Conservation (phyloP, 495 filamentous ascomycete species). For the Aspergillus egyptiacus region DNA sequence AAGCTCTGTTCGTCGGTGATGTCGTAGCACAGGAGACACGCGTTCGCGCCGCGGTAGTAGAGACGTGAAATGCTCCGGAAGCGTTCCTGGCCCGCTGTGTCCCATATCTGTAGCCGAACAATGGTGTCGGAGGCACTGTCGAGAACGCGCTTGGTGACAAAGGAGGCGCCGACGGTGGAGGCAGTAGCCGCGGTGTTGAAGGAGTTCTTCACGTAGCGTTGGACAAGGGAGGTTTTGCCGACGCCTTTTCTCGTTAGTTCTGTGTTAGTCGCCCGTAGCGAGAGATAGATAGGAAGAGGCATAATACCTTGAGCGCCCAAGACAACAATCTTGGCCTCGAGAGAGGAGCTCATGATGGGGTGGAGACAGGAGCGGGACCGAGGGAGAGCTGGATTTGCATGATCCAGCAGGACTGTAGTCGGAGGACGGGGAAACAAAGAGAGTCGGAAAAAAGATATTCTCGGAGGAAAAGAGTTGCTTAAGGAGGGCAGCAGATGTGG, state of each 20-base stretch:
- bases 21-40: slow-evolving; percentile 89
- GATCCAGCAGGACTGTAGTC: slow-evolving; percentile 26
- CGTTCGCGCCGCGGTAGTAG: slow-evolving; percentile 94
- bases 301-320: slow-evolving; percentile 67
- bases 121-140: slow-evolving; percentile 74
- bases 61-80: slow-evolving; percentile 89
- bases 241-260: slow-evolving; percentile 51
- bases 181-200: slow-evolving; percentile 63
- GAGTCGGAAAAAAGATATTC: no score
- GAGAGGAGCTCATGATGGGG: slow-evolving; percentile 59
- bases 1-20: slow-evolving; percentile 85
- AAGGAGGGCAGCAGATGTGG: no score
- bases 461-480: no score
- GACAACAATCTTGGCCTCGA: slow-evolving; percentile 91
- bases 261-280: background rate
- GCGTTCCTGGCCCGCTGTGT: slow-evolving; percentile 91
- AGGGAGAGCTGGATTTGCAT: slow-evolving; percentile 29
- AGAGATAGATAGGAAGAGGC: background rate
- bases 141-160: slow-evolving; percentile 86
- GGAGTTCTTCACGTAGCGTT: slow-evolving; percentile 74
- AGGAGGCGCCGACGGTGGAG: slow-evolving; percentile 88
- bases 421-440: no score
- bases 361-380: slow-evolving; percentile 23
- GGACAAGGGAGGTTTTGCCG: slow-evolving; percentile 89
- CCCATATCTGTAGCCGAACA: slow-evolving; percentile 87